These are phyloP conservation scores for Aspergillus ochraceoroseus DNA, from an alignment of 2,329 filamentous ascomycete genomes.

Conservation along the genomic window DNA sequence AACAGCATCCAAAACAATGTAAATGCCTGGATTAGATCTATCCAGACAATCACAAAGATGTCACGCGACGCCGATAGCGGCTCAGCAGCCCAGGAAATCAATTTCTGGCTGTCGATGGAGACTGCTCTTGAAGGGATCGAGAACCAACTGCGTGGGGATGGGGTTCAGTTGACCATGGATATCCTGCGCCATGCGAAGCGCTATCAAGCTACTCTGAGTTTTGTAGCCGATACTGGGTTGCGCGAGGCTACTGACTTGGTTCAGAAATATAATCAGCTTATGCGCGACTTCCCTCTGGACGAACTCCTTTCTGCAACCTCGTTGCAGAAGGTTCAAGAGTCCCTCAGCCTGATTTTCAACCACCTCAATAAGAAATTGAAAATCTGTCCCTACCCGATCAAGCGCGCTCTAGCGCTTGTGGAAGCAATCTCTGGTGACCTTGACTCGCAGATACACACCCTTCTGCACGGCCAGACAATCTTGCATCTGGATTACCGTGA, in stretches of 20 bases:
- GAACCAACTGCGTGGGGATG: constrained; percentile 78
- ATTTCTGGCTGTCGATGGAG: constrained; percentile 99
- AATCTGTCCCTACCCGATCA: constrained; percentile 92
- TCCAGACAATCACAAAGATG: constrained; percentile 92
- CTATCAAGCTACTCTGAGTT: constrained; percentile 95
- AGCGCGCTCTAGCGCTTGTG: constrained; percentile 84
- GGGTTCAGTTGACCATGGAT: constrained; percentile 84
- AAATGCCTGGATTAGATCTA: constrained; percentile 98
- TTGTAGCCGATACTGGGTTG: constrained; percentile 88
- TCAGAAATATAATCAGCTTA: constrained; percentile 97
- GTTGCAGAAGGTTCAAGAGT: constrained; percentile 79
- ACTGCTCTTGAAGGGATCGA: constrained; percentile 88
- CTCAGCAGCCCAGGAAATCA: constrained; percentile 94
- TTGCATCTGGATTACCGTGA: constrained; percentile 91
- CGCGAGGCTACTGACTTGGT: constrained; percentile 95
- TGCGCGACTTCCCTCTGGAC: constrained; percentile 95
- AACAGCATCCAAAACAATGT: constrained; percentile 91
- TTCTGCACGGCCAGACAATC: constrained; percentile 79
- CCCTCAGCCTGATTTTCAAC: constrained; percentile 80
- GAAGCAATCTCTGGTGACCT: constrained; percentile 94
- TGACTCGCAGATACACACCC: constrained; percentile 74
- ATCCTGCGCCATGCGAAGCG: constrained; percentile 96
- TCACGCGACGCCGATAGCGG: constrained; percentile 72
- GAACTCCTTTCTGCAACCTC: constrained; percentile 91
- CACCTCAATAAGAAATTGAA: constrained; percentile 98